Percentiles rank a stretch among this genome's conserved stretches.
Evolutionary conservation across 2,329 filamentous ascomycete species (phyloP).

Genomic region (Passalora sequoiae): DNA sequence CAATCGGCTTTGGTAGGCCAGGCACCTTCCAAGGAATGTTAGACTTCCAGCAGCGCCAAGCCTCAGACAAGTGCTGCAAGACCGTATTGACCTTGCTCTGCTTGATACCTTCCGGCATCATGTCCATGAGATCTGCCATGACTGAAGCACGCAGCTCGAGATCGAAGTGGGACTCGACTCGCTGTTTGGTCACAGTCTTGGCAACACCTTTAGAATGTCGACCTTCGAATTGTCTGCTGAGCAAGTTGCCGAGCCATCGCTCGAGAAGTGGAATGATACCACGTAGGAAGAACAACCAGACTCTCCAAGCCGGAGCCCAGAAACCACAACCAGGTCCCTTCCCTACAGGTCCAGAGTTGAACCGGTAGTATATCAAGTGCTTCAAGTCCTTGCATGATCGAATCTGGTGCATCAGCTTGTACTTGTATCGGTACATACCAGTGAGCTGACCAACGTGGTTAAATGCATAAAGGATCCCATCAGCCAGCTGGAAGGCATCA

Average conservation of each 20-base stretch:
- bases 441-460: conserved; percentile 98
- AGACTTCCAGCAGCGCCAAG: conserved; percentile 99
- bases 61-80: conserved; percentile 92
- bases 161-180: conserved; percentile 97
- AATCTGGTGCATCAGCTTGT: conserved; percentile 99
- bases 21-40: conserved; percentile 99
- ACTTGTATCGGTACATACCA: conserved; percentile 99
- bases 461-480: conserved; percentile 98
- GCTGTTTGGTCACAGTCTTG: conserved; percentile 98
- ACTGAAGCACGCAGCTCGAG: conserved; percentile 94
- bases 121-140: conserved; percentile 98
- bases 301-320: conserved; percentile 97
- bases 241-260: conserved; percentile 92
- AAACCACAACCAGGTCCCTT: conserved; percentile 98
- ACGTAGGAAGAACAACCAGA: conserved; percentile 99
- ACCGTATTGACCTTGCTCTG: conserved; percentile 99
- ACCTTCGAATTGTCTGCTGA: conserved; percentile 96
- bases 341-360: conserved; percentile 93
- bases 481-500: conserved; percentile 95
- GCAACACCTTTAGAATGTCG: conserved; percentile 98
- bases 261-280: conserved; percentile 96
- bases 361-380: conserved; percentile 98
- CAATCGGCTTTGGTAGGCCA: conserved; percentile 89
- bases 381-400: conserved; percentile 98
- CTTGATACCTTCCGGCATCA: conserved; percentile 99